These are phyloP conservation scores for Diaporthe citriasiana DNA, from an alignment of 2,329 filamentous ascomycete species.

Conservation along the genomic window DNA sequence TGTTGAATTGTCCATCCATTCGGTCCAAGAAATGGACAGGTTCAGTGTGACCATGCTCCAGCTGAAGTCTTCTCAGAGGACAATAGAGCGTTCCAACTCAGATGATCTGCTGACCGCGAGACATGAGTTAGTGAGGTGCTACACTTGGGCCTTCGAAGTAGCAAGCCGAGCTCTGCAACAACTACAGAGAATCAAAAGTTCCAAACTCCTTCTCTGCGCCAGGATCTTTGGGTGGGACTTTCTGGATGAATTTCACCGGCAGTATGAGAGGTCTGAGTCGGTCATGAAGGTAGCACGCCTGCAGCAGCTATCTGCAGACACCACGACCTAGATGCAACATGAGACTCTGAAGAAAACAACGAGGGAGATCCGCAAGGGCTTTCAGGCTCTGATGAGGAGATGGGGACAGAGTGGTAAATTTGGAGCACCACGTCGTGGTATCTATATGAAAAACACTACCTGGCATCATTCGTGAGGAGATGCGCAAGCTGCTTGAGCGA, in stretches of 20 bases:
- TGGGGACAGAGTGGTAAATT: background rate
- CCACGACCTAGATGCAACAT: background rate
- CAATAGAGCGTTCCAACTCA: background rate
- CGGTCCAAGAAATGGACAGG: background rate
- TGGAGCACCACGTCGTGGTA: background rate
- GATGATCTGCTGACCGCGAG: background rate
- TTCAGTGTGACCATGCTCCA: background rate
- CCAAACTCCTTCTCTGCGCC: too few species aligned
- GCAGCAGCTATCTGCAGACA: background rate
- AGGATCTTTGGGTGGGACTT: too few species aligned
- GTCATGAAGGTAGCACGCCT: background rate
- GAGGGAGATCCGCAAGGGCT: background rate
- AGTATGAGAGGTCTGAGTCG: background rate
- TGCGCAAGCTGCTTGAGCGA: background rate
- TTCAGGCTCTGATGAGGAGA: background rate
- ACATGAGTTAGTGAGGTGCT: background rate
- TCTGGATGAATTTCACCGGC: background rate
- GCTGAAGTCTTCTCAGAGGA: background rate
- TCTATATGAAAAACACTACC: background rate
- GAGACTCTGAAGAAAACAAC: background rate
- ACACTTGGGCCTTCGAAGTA: background rate
- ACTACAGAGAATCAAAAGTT: too few species aligned
- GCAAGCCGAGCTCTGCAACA: too few species aligned
- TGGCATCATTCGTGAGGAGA: background rate
- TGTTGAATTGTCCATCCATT: too few species aligned